Conservation (phyloP, 306 rosid species). For the Elaeagnus macrophylla region DNA sequence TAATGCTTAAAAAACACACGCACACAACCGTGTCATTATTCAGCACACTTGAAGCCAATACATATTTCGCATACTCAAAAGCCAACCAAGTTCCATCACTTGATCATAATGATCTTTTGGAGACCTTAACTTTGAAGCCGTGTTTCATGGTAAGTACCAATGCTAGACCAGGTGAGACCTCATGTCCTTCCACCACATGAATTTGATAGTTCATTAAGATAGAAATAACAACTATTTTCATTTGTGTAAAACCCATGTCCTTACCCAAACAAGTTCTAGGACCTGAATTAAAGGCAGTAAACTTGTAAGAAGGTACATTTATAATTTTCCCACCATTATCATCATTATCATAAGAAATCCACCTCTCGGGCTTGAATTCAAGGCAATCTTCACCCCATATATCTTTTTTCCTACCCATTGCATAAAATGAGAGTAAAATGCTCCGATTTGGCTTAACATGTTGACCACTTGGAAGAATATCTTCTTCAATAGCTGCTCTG, state of each 20-base stretch:
- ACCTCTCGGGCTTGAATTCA: constrained; percentile 66
- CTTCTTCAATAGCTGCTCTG: constrained; percentile 15
- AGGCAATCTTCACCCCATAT: constrained; percentile 49
- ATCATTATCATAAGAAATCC: constrained; percentile 24
- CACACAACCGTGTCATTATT: too few relatives aligned
- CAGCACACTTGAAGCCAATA: too few relatives aligned
- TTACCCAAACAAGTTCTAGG: constrained; percentile 50
- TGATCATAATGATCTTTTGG: too few relatives aligned
- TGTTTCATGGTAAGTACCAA: not conserved
- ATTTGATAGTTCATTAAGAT: constrained; percentile 26
- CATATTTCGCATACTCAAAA: too few relatives aligned
- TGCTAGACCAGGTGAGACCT: not conserved
- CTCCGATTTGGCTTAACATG: not conserved
- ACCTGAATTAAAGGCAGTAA: constrained; percentile 42
- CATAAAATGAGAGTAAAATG: constrained; percentile 24
- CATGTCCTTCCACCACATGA: constrained; percentile 14
- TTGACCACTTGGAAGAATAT: constrained; percentile 48
- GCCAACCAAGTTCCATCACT: too few relatives aligned
- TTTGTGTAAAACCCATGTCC: constrained; percentile 26
- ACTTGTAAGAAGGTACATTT: constrained; percentile 37
- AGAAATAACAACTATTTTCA: constrained; percentile 34
- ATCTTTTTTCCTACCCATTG: constrained; percentile 43
- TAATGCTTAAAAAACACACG: too few relatives aligned
- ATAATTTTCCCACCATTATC: constrained; percentile 18
- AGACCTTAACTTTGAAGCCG: not conserved